Evolutionary conservation across 768 basidiomycete species (phyloP), one percentile per base, ranked within the genome.

Genomic region (Suillus bovinus): DNA sequence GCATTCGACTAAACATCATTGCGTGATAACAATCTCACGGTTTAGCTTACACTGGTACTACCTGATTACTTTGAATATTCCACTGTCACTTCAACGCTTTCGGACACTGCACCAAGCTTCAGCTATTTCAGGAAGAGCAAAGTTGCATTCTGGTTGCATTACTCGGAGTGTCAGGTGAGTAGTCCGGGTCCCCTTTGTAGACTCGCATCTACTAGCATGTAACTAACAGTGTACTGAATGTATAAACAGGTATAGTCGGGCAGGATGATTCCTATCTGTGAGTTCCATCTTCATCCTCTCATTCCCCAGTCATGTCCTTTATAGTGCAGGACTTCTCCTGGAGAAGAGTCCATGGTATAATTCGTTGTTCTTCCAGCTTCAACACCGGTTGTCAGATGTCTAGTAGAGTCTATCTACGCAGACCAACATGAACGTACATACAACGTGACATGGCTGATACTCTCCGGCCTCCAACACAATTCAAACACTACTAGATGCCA

Each of bases 261-360:
- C 95, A 97, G 75, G 95, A 98, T 75, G 95, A 95, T 27, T 96
- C 95, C 2, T 98, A 98, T 76, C 80, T 98, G 87, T 94, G 76
- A 74, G 92, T 49, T 24, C 20, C 47, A 34, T 57, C 20, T 59
- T 34, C 9, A 10, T 16, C 44, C 0, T 9, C 38, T 2, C 8
- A 31, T 54, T 67, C 24, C 33, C 31, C 60, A 29, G 61, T 62
- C 34, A 42, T 41, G 10, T 34, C 44, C 44, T 38, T 38, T 65
- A 10, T 8, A 94, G 93, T 55, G 90, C 92, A 31, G 94, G 95
- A 74, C 79, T 96, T 27, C 80, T 96, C 64, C 78, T 96, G 56
- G 81, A 82, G 58, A 95, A 96, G 96, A 65, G 94, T 96, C 3
- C 94, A 96, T 69, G 94, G 92, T 44, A 95, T 96, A 79, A 97